These are phyloP conservation scores for Starmerella kuoi DNA, from an alignment of 805 yeast genomes.

Conservation along the genomic window DNA sequence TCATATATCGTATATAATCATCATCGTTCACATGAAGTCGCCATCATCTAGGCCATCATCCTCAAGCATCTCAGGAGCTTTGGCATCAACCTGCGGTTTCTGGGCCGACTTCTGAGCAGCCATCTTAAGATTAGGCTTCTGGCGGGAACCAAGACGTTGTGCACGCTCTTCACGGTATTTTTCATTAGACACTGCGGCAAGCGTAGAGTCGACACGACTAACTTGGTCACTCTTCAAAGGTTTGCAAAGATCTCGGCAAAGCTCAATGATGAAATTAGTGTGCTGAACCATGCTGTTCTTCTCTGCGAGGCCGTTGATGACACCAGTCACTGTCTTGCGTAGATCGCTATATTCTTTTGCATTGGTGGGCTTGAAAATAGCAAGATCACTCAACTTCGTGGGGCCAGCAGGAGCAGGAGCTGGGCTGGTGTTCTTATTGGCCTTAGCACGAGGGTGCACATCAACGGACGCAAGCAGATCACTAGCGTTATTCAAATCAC, in stretches of 20 bases:
- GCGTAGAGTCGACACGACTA: slow-evolving; percentile 73
- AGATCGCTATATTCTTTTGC: slow-evolving; percentile 70
- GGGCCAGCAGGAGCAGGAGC: slow-evolving; percentile 30
- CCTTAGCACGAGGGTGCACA: slow-evolving; percentile 26
- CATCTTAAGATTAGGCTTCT: slow-evolving; percentile 72
- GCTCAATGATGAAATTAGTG: slow-evolving; percentile 67
- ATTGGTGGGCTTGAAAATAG: slow-evolving; percentile 72
- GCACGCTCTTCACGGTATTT: slow-evolving; percentile 85
- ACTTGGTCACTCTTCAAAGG: slow-evolving; percentile 74
- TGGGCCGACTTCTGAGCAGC: slow-evolving; percentile 47
- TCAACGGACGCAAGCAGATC: slow-evolving; percentile 68
- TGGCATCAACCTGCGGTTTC: slow-evolving; percentile 33
- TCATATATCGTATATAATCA: too few species aligned
- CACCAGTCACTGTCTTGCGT: slow-evolving; percentile 56
- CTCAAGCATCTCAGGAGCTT: slow-evolving; percentile 40
- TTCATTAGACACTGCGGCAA: slow-evolving; percentile 68
- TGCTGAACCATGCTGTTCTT: slow-evolving; percentile 51
- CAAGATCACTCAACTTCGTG: slow-evolving; percentile 30
- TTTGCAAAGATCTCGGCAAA: slow-evolving; percentile 68
- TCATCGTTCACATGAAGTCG: slow-evolving; percentile 33
- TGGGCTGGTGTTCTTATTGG: slow-evolving; percentile 28
- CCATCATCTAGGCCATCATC: slow-evolving; percentile 32
- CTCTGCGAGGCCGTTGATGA: slow-evolving; percentile 47
- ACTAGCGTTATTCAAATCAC: slow-evolving; percentile 88
- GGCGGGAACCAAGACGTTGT: slow-evolving; percentile 79